phyloP scores from a whole-genome alignment of 805 yeast genomes.

The Ogataea ramenticola region DNA sequence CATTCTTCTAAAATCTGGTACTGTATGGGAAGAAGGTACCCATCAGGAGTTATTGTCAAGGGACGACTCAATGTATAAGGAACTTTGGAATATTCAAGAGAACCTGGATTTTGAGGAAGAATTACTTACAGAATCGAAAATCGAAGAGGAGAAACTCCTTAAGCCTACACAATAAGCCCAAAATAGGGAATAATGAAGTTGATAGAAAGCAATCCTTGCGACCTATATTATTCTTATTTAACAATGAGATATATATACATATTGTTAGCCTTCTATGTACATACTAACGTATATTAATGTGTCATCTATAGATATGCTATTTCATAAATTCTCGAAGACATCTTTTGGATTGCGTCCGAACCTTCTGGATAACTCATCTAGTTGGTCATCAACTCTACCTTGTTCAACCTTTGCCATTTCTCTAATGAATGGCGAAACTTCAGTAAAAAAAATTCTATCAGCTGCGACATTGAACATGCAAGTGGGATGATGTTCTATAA shows the following conservation, averaged over 20 bases:
- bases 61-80: constrained; percentile 59
- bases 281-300: background rate
- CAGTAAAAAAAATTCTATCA: constrained; percentile 7
- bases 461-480: constrained; percentile 15
- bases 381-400: constrained; percentile 4
- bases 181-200: too few species aligned
- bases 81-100: constrained; percentile 91
- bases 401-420: constrained; percentile 22
- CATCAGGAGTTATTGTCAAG: constrained; percentile 55
- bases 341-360: constrained; percentile 3
- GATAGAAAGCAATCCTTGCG: too few species aligned
- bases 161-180: background rate
- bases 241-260: too few species aligned
- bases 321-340: background rate
- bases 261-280: too few species aligned
- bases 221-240: background rate
- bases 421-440: constrained; percentile 20
- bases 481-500: constrained; percentile 13
- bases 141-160: constrained; percentile 11
- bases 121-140: constrained; percentile 29
- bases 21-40: constrained; percentile 81
- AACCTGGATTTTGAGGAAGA: constrained; percentile 46
- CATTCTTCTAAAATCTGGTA: constrained; percentile 74
- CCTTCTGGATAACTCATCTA: constrained; percentile 2
- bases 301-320: too few species aligned